A percentile compares a stretch with the other conserved stretches of the same genome.
Evolutionary conservation across 2,329 filamentous ascomycete species (phyloP).

Genomic region (Cladophialophora chaetospira): DNA sequence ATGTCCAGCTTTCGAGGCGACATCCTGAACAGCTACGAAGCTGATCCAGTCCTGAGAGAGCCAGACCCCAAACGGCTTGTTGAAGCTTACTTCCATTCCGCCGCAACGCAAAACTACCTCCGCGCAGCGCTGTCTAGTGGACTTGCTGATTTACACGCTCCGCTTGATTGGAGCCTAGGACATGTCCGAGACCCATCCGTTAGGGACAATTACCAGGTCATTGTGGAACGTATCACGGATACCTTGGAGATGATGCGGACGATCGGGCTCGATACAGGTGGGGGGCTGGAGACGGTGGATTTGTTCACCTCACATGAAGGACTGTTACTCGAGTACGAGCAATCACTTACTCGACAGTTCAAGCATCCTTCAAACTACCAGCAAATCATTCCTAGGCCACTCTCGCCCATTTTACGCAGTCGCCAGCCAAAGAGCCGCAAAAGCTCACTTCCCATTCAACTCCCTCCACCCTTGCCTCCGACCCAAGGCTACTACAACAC

Average conservation of each 20-base stretch:
- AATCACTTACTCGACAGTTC: conserved; percentile 76
- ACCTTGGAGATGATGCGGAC: conserved; percentile 93
- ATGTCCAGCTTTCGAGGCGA: conserved; percentile 92
- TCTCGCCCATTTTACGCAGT: conserved; percentile 28
- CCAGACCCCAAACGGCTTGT: conserved; percentile 84
- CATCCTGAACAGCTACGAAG: conserved; percentile 83
- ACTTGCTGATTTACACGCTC: conserved; percentile 89
- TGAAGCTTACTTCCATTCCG: conserved; percentile 92
- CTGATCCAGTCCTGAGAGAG: conserved; percentile 66
- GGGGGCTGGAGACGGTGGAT: conserved; percentile 86
- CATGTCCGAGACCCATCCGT: conserved; percentile 83
- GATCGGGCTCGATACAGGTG: conserved; percentile 82
- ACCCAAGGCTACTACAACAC: conserved; percentile 83
- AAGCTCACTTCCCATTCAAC: conserved; percentile 35
- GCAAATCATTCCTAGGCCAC: conserved; percentile 40
- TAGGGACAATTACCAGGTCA: conserved; percentile 81
- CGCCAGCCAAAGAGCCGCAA: conserved; percentile 31
- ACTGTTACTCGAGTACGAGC: conserved; percentile 90
- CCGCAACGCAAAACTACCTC: conserved; percentile 91
- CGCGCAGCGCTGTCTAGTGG: conserved; percentile 80
- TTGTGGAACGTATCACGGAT: conserved; percentile 84
- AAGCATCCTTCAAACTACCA: conserved; percentile 66
- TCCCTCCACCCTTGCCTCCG: conserved; percentile 27
- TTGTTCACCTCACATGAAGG: conserved; percentile 96
- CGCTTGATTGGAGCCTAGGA: conserved; percentile 90